Evolutionary conservation across 306 rosid genomes (phyloP).

Genomic region (Prunus armeniaca): DNA sequence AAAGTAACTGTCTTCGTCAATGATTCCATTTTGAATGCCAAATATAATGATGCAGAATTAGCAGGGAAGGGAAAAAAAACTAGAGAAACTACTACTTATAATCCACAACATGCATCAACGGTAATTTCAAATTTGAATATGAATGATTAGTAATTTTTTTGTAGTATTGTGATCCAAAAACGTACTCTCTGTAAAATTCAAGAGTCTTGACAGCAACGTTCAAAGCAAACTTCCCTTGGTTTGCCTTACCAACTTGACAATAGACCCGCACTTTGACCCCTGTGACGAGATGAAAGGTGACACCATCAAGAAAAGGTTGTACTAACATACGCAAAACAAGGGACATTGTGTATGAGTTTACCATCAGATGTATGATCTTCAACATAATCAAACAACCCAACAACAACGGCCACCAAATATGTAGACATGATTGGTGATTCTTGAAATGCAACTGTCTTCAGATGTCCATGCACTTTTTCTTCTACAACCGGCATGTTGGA

Average conservation of each 20-base stretch:
- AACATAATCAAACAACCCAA: constrained; percentile 82
- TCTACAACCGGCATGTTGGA: constrained; percentile 87
- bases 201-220: constrained; percentile 73
- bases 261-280: constrained; percentile 93
- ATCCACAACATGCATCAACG: not conserved
- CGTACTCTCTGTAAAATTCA: constrained; percentile 70
- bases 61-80: not conserved
- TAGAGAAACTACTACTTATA: not conserved
- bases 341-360: constrained; percentile 27
- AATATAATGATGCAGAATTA: constrained; percentile 13
- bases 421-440: constrained; percentile 96
- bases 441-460: constrained; percentile 64
- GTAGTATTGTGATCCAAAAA: not conserved
- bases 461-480: constrained; percentile 60
- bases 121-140: constrained; percentile 3
- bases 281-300: constrained; percentile 24
- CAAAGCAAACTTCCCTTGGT: constrained; percentile 83
- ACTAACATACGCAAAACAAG: constrained; percentile 7
- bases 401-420: constrained; percentile 84
- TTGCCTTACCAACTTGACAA: constrained; percentile 81
- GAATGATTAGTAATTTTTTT: not conserved
- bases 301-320: constrained; percentile 10
- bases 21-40: constrained; percentile 16
- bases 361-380: constrained; percentile 87
- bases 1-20: constrained; percentile 60